Conservation (phyloP, 345 rosid species). For the Salix suchowensis region DNA sequence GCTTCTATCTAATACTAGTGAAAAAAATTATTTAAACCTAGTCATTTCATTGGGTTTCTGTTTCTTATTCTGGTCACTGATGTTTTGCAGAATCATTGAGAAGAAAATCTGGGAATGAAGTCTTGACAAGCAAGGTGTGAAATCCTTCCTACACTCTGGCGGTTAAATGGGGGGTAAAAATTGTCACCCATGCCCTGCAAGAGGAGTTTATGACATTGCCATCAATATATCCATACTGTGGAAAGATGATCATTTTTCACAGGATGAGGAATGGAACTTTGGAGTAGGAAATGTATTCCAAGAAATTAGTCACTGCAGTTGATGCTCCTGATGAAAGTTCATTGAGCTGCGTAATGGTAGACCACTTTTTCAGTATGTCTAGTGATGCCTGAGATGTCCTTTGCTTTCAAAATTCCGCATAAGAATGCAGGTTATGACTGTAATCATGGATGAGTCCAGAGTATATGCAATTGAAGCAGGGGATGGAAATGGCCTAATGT, state of each 20-base stretch:
- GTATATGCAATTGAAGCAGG: background rate
- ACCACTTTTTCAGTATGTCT: background rate
- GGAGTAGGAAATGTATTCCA: background rate
- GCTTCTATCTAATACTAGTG: background rate
- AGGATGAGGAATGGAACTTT: background rate
- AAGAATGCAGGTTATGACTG: background rate
- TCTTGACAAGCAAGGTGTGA: background rate
- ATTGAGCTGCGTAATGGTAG: background rate
- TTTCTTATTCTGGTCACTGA: background rate
- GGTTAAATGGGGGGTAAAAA: background rate
- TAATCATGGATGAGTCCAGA: background rate
- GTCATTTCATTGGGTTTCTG: background rate
- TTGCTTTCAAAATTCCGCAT: background rate
- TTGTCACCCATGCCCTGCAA: background rate
- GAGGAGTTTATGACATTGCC: background rate
- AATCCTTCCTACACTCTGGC: background rate
- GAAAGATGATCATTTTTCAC: background rate
- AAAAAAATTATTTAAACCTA: background rate
- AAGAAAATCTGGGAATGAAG: slow-evolving; percentile 29
- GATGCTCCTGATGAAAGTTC: slow-evolving; percentile 2
- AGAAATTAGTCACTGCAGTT: background rate
- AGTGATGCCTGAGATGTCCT: background rate
- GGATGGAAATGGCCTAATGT: background rate
- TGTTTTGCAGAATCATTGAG: slow-evolving; percentile 27
- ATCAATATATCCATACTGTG: background rate